A percentile compares a stretch with the other conserved stretches of the same genome.
Evolutionary conservation across 495 filamentous ascomycete genomes (phyloP).

Genomic region (Tuber aestivum): DNA sequence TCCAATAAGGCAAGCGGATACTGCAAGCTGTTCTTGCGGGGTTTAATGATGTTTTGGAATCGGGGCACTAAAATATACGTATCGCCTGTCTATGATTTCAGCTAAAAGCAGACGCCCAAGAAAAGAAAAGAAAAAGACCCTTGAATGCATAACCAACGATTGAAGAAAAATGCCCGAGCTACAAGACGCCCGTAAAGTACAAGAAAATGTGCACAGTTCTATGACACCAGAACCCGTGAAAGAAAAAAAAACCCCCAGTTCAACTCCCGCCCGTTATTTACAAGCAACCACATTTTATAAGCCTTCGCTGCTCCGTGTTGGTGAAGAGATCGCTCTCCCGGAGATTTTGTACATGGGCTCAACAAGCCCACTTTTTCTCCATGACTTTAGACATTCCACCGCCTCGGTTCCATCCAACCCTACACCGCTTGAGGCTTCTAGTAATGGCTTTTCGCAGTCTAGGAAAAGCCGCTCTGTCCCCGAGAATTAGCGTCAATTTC

Average conservation of each 20-base stretch:
- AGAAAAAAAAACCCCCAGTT: background rate
- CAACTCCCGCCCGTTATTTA: background rate
- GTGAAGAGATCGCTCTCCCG: background rate
- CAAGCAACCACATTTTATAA: conserved; percentile 1
- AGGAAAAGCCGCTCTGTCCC: conserved; percentile 1
- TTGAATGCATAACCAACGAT: background rate
- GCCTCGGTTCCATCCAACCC: conserved; percentile 1
- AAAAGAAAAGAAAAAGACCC: background rate
- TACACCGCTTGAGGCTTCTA: background rate
- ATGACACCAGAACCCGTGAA: background rate
- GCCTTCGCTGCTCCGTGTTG: conserved; percentile 1
- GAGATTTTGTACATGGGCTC: background rate
- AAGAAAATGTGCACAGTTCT: background rate
- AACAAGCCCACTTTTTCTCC: conserved; percentile 3
- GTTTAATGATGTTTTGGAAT: background rate
- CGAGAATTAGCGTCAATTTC: background rate
- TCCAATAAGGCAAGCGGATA: background rate
- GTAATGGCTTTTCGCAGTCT: background rate
- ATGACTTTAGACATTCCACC: background rate
- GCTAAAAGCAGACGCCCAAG: background rate
- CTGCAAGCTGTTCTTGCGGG: background rate
- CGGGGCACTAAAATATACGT: background rate
- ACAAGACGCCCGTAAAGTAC: background rate
- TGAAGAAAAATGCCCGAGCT: background rate
- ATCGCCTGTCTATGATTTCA: background rate